Evolutionary conservation across 768 basidiomycete genomes (phyloP).

Genomic region (Paxillus rubicundulus): DNA sequence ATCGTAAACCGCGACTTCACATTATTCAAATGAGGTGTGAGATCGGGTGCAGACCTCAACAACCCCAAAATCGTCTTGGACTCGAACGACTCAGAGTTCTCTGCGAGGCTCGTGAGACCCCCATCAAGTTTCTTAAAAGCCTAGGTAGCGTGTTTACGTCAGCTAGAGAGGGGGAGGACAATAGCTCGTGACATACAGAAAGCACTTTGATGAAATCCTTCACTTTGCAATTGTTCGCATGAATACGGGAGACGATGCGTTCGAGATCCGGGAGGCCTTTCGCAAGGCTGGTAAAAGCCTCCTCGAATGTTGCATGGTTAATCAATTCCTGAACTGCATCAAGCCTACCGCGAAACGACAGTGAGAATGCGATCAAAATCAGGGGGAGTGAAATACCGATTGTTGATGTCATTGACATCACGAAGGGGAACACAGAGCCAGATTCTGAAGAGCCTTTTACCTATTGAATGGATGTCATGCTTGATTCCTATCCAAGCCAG

Average conservation of each 20-base stretch:
- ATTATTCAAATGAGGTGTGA: conserved; percentile 66
- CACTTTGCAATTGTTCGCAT: conserved; percentile 86
- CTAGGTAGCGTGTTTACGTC: conserved; percentile 36
- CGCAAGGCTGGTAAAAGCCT: conserved; percentile 68
- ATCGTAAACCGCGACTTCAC: conserved; percentile 63
- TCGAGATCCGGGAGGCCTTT: conserved; percentile 90
- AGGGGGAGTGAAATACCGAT: conserved; percentile 51
- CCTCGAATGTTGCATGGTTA: conserved; percentile 72
- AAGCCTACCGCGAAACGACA: conserved; percentile 48
- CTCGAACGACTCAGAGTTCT: conserved; percentile 69
- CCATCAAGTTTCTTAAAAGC: conserved; percentile 72
- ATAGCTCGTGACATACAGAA: conserved; percentile 43
- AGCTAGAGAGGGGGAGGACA: neutral
- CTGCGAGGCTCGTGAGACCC: conserved; percentile 60
- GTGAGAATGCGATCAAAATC: conserved; percentile 9
- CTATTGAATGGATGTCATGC: conserved; percentile 37
- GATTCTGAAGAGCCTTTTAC: conserved; percentile 92
- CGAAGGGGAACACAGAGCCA: conserved; percentile 95
- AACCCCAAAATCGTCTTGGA: conserved; percentile 75
- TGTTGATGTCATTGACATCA: conserved; percentile 81
- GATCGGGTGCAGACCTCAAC: conserved; percentile 78
- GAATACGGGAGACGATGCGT: conserved; percentile 91
- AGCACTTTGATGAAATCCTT: conserved; percentile 87
- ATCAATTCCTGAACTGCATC: conserved; percentile 95
- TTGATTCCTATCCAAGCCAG: conserved; percentile 1